A percentile compares a stretch with the other conserved stretches of the same genome.
Evolutionary conservation across 768 basidiomycete genomes (phyloP).

Genomic region (Lentinula sp.): DNA sequence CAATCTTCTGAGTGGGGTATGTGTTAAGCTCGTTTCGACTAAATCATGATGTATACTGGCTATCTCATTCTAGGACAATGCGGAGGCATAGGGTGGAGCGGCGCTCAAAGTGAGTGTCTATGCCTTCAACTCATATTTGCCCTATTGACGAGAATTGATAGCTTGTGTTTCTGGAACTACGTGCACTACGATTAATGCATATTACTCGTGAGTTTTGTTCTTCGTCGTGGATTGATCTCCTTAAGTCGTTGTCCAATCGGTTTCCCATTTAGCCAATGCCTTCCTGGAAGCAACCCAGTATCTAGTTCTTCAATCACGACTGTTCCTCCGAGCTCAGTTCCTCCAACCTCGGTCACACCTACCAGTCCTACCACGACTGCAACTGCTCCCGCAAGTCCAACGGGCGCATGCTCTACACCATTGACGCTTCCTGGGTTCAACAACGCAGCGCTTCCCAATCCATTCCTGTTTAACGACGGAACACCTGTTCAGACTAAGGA

Average conservation of each 20-base stretch:
- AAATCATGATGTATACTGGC: background rate
- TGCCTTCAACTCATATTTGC: background rate
- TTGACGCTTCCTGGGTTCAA: constrained; percentile 23
- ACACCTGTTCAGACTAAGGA: constrained; percentile 32
- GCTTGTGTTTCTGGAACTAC: constrained; percentile 26
- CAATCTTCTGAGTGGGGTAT: constrained; percentile 1
- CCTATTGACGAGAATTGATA: constrained; percentile 10
- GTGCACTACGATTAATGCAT: constrained; percentile 25
- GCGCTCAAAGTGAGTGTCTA: constrained; percentile 5
- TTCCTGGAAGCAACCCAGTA: constrained; percentile 19
- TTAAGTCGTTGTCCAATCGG: background rate
- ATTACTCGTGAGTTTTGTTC: constrained; percentile 15
- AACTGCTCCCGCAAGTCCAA: background rate
- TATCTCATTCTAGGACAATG: constrained; percentile 7
- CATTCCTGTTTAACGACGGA: constrained; percentile 47
- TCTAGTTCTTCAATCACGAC: constrained; percentile 8
- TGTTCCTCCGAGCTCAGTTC: background rate
- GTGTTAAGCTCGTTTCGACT: background rate
- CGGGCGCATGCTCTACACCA: constrained; percentile 6
- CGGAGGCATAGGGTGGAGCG: constrained; percentile 31
- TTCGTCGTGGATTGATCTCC: background rate
- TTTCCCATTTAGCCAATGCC: constrained; percentile 19
- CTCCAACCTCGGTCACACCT: background rate
- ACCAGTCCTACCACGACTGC: constrained; percentile 1
- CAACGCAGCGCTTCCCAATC: constrained; percentile 43